Percentiles rank a stretch among this genome's conserved stretches.
Evolutionary conservation across 2,329 filamentous ascomycete species (phyloP).

Genomic region (Pseudogymnoascus pannorum): DNA sequence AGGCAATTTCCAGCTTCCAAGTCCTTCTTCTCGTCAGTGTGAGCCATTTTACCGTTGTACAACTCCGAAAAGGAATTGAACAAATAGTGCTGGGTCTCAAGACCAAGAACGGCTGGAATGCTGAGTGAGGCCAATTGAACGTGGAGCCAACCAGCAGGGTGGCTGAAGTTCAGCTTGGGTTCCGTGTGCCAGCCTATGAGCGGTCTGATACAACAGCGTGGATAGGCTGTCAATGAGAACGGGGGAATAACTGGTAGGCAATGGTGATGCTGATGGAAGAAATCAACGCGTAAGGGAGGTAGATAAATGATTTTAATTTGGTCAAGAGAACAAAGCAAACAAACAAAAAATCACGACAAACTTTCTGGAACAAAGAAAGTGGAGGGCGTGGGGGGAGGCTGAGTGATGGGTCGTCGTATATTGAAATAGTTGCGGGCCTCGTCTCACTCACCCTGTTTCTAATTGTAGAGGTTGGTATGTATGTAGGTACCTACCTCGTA

Average conservation of each 20-base stretch:
- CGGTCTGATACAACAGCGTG: not conserved
- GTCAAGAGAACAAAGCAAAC: not conserved
- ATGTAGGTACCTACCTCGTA: not conserved
- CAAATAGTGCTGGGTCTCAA: not conserved
- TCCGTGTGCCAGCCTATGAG: not conserved
- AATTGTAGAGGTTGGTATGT: constrained; percentile 2
- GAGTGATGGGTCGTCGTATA: not conserved
- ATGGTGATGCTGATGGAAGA: not conserved
- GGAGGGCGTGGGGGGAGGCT: not conserved
- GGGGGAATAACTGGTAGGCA: not conserved
- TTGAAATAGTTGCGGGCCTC: constrained; percentile 3
- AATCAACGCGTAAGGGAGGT: not conserved
- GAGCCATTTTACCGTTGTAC: not conserved
- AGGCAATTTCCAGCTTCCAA: not conserved
- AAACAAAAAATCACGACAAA: not conserved
- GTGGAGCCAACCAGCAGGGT: constrained; percentile 1
- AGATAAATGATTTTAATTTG: not conserved
- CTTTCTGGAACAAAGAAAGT: not conserved
- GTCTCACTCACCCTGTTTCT: constrained; percentile 3
- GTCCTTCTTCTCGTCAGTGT: not conserved
- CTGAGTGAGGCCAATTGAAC: constrained; percentile 11
- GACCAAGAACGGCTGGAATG: not conserved
- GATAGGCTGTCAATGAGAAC: not conserved
- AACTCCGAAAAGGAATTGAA: not conserved
- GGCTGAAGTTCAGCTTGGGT: not conserved